Evolutionary conservation across 768 basidiomycete species (phyloP).

Genomic region (Suillus clintonianus): DNA sequence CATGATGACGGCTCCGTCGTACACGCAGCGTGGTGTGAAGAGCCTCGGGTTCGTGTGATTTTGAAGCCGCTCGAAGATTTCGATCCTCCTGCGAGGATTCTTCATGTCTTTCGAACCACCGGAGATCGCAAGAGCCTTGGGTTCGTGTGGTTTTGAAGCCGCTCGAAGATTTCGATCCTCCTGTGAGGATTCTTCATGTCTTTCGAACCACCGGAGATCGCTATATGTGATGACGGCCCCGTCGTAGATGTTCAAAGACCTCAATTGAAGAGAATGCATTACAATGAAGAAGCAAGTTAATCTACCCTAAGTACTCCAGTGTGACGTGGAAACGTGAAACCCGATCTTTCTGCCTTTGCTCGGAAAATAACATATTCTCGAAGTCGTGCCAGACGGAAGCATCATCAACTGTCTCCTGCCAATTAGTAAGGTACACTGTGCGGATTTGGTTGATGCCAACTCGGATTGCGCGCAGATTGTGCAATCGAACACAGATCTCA

Average conservation of each 20-base stretch:
- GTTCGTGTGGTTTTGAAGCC: too few species aligned
- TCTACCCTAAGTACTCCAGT: conserved; percentile 20
- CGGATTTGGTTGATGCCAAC: conserved; percentile 46
- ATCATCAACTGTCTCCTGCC: conserved; percentile 30
- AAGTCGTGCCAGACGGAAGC: conserved; percentile 39
- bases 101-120: conserved; percentile 1
- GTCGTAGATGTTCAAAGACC: too few species aligned
- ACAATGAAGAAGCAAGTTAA: too few species aligned
- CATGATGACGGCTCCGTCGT: too few species aligned
- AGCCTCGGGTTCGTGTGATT: conserved; percentile 18
- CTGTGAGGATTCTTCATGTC: too few species aligned
- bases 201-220: too few species aligned
- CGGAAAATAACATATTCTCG: conserved; percentile 40
- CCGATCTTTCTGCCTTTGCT: conserved; percentile 33
- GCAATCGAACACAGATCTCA: conserved; percentile 35
- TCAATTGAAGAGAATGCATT: too few species aligned
- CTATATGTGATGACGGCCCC: too few species aligned
- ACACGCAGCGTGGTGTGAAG: too few species aligned
- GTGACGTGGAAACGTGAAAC: conserved; percentile 38
- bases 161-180: too few species aligned
- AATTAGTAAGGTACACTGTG: conserved; percentile 41
- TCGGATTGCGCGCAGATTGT: conserved; percentile 36
- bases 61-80: conserved; percentile 38
- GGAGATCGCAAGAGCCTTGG: too few species aligned
- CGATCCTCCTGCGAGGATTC: conserved; percentile 26